Evolutionary conservation across 2,329 filamentous ascomycete species (phyloP), one percentile per base, ranked within the genome.

Genomic region (Elsinoe australis): DNA sequence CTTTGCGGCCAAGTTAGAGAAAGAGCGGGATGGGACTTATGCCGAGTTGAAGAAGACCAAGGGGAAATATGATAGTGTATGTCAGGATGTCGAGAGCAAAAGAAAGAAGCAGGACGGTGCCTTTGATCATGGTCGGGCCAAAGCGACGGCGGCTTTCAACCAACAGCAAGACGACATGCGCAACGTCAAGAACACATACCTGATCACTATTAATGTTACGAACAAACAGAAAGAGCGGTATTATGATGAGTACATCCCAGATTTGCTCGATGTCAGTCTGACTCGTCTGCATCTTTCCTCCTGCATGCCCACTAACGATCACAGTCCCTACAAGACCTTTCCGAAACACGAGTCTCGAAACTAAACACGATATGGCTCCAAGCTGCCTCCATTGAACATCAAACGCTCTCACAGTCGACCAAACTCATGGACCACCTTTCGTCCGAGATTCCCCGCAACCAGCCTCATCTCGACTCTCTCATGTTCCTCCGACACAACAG

Each of bases 151-250:
- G 62, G 82, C 87, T 29, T 98, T 94, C 67, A 87, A 94, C 60
- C 87, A 95, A 63, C 90, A 96, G 66, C 75, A 94, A 52, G 70
- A 82, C 52, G 92, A 98, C 58, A 96, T 96, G 92, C 86, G 92
- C 68, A 98, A 98, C 63, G 78, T 84, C 64, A 98, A 98, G 73
- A 98, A 98, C 65, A 88, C 85, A n/a, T 98, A 98, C 62, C 71
- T 98, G 52, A 95, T 98, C 60, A 78, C 81, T 52, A 95, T 98
- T 70, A 94, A 94, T 62, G 87, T 96, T 51, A 94, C 89, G 26
- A 98, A 98, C 68, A 94, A 92, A 70, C 83, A 95, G 61, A 98
- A 96, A 71, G 88, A 95, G 63, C 87, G 83, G 62, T 96, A 96
- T 71, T 98, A 95, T 62, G 84, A 96, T 63, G 88, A 95, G 65